Conservation (phyloP, 108 stramenopile genomes). For the Tribonema minus region DNA sequence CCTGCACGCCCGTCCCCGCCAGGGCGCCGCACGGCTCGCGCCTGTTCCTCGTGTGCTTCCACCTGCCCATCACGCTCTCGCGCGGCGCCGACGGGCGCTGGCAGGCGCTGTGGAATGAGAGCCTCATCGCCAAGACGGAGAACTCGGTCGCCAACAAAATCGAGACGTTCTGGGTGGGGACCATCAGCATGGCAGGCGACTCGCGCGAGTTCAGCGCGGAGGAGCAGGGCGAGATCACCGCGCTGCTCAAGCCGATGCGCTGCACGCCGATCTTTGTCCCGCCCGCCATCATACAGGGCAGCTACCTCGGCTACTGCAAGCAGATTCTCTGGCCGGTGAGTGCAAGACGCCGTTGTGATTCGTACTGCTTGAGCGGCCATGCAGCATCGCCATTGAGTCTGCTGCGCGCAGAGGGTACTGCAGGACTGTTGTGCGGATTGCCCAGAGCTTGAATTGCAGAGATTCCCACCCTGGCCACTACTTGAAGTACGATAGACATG, state of each 20-base stretch:
- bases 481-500: too few relatives aligned
- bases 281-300: conserved; percentile 55
- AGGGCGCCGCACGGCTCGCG: conserved; percentile 9
- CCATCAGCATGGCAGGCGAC: conserved; percentile 58
- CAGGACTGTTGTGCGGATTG: too few relatives aligned
- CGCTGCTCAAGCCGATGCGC: conserved; percentile 72
- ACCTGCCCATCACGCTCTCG: conserved; percentile 81
- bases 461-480: too few relatives aligned
- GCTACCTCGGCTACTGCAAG: conserved; percentile 94
- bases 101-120: conserved; percentile 84
- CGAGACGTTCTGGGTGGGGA: conserved; percentile 85
- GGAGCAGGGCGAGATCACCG: conserved; percentile 70
- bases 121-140: conserved; percentile 84
- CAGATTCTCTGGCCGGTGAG: conserved; percentile 85
- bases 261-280: conserved; percentile 90
- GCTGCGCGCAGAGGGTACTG: too few relatives aligned
- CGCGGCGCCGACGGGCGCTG: conserved; percentile 63
- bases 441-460: too few relatives aligned
- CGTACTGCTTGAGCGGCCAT: background rate
- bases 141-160: conserved; percentile 65
- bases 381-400: too few relatives aligned
- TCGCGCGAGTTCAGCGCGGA: conserved; percentile 53
- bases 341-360: background rate
- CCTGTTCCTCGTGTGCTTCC: conserved; percentile 80
- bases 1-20: background rate